Evolutionary conservation across 768 basidiomycete species (phyloP), one percentile per base, ranked within the genome.

Genomic region (Podaxis sp.): DNA sequence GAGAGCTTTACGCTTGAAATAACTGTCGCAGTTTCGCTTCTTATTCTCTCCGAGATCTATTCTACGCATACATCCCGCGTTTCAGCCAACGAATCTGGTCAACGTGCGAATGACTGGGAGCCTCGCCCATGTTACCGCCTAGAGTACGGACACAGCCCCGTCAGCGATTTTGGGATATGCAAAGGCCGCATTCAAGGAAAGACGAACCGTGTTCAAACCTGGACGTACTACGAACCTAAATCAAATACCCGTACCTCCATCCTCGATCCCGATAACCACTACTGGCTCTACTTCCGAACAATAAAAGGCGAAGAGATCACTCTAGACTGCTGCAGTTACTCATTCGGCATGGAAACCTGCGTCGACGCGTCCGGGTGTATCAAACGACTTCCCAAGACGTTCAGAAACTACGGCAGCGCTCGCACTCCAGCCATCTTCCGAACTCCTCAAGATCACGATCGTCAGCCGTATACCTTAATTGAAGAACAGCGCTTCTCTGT

Each of bases 201-300:
- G 26, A 12, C 37, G 12, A 56, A 50, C 12, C 28, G 41, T 28
- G 33, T 49, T 6, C 63, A 66, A 26, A 52, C 41, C 3, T 56
- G 64, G 36, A 41, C 51, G 2, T 66, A 66, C 67, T 69, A 68
- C 36, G 61, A 74, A 64, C 49, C 68, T 20, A 46, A 68, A 8
- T 68, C 71, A 2, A 55, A 67, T 6, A 67, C 61, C 1, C 71
- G 76, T 33, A 51, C 62, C 24, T 69, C 70, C 50, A 76, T 78
- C 0, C 80, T 81, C 53, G 75, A 81, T 64, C 78, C 80, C 0
- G 60, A 77, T 38, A 76, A 82, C 15, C 82, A 82, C 62, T 81
- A 81, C 64, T 82, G 81, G 80, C 72, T 83, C 10, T 84, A 80
- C 64, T 82, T 83, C 73, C 78, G 71, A 4, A 81, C 78, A 1